phyloP scores from a whole-genome alignment of 2,329 filamentous ascomycete species.

The Aspergillus terreus region DNA sequence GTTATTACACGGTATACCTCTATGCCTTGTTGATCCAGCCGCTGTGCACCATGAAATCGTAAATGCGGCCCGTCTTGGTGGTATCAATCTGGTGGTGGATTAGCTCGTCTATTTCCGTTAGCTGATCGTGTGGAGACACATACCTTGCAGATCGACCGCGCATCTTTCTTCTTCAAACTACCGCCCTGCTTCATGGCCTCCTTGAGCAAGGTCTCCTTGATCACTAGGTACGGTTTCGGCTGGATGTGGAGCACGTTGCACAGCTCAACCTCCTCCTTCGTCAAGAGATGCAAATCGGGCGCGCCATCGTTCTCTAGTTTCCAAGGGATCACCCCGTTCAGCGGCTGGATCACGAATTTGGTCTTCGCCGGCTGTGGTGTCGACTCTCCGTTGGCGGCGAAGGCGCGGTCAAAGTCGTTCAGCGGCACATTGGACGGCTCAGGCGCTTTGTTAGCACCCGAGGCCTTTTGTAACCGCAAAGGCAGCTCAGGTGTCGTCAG shows the following conservation, averaged over 20 bases:
- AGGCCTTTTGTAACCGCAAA: constrained; percentile 51
- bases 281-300: constrained; percentile 76
- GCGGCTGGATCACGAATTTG: constrained; percentile 51
- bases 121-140: constrained; percentile 9
- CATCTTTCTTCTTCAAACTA: constrained; percentile 87
- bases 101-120: not conserved
- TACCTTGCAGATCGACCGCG: constrained; percentile 73
- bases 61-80: constrained; percentile 79
- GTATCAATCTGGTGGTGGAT: constrained; percentile 60
- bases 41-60: constrained; percentile 89
- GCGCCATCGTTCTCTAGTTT: constrained; percentile 71
- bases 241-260: constrained; percentile 81
- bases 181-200: constrained; percentile 89
- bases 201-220: constrained; percentile 88
- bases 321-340: constrained; percentile 49
- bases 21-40: constrained; percentile 89
- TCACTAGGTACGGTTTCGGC: constrained; percentile 90
- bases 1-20: constrained; percentile 1
- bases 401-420: constrained; percentile 53
- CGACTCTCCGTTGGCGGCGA: constrained; percentile 49
- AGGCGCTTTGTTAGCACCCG: constrained; percentile 25
- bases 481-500: constrained; percentile 77
- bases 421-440: constrained; percentile 32
- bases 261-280: constrained; percentile 76
- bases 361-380: constrained; percentile 41